These are phyloP conservation scores for Mallotus repandus DNA, from an alignment of 441 rosid species.

Conservation along the genomic window DNA sequence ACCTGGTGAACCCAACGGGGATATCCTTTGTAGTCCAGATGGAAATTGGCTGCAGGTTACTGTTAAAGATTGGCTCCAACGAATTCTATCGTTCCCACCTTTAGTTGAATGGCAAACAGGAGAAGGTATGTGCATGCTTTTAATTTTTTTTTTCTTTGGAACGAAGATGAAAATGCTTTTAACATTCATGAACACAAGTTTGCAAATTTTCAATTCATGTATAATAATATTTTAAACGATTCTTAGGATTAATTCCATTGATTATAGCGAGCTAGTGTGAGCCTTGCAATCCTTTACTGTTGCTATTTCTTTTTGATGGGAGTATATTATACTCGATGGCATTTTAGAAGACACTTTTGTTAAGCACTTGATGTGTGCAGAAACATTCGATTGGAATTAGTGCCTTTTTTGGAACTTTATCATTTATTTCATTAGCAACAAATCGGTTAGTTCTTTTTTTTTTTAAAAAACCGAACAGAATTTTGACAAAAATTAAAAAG, in stretches of 20 bases:
- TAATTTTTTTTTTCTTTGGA: too few relatives aligned
- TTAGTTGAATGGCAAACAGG: slow-evolving; percentile 57
- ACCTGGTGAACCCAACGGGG: slow-evolving; percentile 34
- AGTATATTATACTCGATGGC: slow-evolving; percentile 4
- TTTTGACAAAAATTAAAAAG: too few relatives aligned
- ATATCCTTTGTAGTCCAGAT: slow-evolving; percentile 25
- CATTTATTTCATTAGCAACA: neutral
- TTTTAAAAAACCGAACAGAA: too few relatives aligned
- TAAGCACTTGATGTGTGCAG: neutral
- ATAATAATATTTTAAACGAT: neutral
- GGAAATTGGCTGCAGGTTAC: slow-evolving; percentile 46
- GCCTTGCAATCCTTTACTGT: neutral
- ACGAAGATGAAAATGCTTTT: neutral
- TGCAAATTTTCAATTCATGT: neutral
- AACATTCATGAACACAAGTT: neutral
- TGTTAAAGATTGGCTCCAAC: slow-evolving; percentile 73
- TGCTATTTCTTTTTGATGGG: neutral
- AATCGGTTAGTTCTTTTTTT: too few relatives aligned
- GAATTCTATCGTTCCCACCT: slow-evolving; percentile 68
- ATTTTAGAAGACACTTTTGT: neutral
- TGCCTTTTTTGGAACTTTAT: neutral
- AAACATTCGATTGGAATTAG: neutral
- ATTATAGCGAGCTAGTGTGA: neutral
- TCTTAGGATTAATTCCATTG: neutral
- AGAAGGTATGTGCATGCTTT: slow-evolving; percentile 45